Conservation (phyloP, 1,284 basidiomycete genomes). For the Xerocomus amazonicus region DNA sequence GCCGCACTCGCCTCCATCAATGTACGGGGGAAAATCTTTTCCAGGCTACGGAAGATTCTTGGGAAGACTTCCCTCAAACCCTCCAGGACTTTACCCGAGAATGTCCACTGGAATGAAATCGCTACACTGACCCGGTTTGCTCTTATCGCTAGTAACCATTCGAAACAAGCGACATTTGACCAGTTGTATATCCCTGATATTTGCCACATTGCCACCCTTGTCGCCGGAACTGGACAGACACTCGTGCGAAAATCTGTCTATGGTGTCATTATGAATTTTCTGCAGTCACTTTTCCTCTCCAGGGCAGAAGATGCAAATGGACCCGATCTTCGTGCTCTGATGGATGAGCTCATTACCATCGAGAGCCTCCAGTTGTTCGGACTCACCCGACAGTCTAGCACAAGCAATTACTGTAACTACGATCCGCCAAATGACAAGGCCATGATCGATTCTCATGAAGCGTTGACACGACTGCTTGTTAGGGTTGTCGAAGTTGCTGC, state of each 20-base stretch:
- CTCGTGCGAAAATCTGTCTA: conserved; percentile 78
- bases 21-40: conserved; percentile 73
- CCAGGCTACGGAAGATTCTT: conserved; percentile 76
- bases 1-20: conserved; percentile 73
- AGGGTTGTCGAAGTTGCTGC: conserved; percentile 65
- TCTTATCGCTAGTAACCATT: conserved; percentile 68
- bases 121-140: conserved; percentile 73
- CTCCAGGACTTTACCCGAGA: conserved; percentile 61
- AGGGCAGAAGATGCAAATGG: conserved; percentile 56
- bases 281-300: conserved; percentile 68
- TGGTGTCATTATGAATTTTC: conserved; percentile 74
- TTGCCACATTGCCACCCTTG: conserved; percentile 71
- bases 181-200: conserved; percentile 83
- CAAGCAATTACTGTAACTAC: conserved; percentile 59
- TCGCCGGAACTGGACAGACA: conserved; percentile 70
- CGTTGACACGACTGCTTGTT: conserved; percentile 62
- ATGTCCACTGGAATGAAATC: conserved; percentile 81
- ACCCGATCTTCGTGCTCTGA: conserved; percentile 56
- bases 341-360: conserved; percentile 56
- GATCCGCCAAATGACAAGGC: conserved; percentile 59
- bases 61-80: conserved; percentile 68
- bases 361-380: conserved; percentile 74
- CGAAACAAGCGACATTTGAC: conserved; percentile 58
- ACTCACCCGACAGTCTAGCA: conserved; percentile 53
- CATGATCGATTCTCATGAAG: conserved; percentile 64